phyloP scores from a whole-genome alignment of 495 filamentous ascomycete genomes.

The Neurospora intermedia region DNA sequence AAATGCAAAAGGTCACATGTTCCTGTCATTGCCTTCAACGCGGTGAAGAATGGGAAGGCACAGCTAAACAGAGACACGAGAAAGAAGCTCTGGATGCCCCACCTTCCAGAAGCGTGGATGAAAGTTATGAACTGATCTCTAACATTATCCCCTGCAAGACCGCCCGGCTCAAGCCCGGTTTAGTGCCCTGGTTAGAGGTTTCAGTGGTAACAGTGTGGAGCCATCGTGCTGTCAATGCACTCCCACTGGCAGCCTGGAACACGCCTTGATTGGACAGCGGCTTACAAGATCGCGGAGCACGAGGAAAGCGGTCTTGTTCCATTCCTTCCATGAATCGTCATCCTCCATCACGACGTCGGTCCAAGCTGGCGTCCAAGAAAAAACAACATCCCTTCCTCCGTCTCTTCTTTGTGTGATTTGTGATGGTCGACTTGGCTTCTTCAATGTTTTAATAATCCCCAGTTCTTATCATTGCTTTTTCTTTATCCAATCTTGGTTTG shows the following conservation, averaged over 20 bases:
- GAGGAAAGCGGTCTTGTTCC: background rate
- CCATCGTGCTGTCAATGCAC: background rate
- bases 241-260: background rate
- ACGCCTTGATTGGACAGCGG: background rate
- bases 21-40: background rate
- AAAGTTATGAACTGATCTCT: background rate
- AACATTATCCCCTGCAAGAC: background rate
- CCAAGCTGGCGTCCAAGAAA: slow-evolving; percentile 7
- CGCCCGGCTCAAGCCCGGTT: background rate
- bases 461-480: background rate
- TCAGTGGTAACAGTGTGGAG: background rate
- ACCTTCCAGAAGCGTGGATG: background rate
- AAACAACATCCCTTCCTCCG: background rate
- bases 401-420: background rate
- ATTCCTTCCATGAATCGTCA: background rate
- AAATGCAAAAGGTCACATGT: background rate
- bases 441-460: background rate
- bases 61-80: background rate
- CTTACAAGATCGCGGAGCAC: background rate
- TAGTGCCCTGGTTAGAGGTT: background rate
- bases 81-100: background rate
- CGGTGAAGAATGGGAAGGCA: background rate
- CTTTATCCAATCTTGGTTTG: background rate
- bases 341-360: background rate
- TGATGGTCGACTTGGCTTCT: background rate